Evolutionary conservation across 805 yeast genomes (phyloP).

Genomic region (Zygosaccharomyces rouxii): DNA sequence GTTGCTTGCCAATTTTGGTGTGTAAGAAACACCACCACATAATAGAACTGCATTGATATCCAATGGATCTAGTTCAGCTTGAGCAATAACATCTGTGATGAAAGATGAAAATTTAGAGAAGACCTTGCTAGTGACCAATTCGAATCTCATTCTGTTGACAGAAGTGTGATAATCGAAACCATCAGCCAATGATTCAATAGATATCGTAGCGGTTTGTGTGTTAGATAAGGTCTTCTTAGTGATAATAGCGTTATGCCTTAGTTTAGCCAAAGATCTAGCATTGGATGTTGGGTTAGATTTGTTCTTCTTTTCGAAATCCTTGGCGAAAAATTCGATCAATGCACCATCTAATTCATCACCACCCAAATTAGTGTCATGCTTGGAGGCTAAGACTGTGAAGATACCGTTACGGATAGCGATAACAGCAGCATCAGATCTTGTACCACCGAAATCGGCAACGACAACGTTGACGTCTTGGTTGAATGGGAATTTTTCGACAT

Average conservation of each 20-base stretch:
- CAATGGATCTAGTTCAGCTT: conserved; percentile 79
- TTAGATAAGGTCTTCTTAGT: conserved; percentile 91
- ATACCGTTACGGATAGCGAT: conserved; percentile 92
- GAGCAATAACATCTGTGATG: conserved; percentile 65
- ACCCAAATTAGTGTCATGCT: conserved; percentile 77
- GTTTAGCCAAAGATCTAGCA: conserved; percentile 83
- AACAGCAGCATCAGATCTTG: conserved; percentile 93
- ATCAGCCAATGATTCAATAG: conserved; percentile 90
- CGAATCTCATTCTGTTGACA: conserved; percentile 91
- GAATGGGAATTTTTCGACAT: conserved; percentile 47
- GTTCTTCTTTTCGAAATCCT: conserved; percentile 89
- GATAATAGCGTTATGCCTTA: conserved; percentile 72
- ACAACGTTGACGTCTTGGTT: conserved; percentile 41
- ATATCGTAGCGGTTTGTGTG: conserved; percentile 81
- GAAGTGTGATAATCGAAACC: conserved; percentile 92
- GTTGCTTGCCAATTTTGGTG: conserved; percentile 83
- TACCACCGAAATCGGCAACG: conserved; percentile 95
- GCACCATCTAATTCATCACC: conserved; percentile 82
- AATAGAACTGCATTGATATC: conserved; percentile 89
- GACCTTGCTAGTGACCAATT: conserved; percentile 75
- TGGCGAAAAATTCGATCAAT: conserved; percentile 77
- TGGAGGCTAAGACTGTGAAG: conserved; percentile 80
- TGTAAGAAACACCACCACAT: conserved; percentile 89
- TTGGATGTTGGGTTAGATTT: conserved; percentile 74
- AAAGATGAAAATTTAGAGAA: conserved; percentile 72